These are phyloP conservation scores for Wickerhamiella brachini DNA, from an alignment of 805 yeast species.

Conservation along the genomic window DNA sequence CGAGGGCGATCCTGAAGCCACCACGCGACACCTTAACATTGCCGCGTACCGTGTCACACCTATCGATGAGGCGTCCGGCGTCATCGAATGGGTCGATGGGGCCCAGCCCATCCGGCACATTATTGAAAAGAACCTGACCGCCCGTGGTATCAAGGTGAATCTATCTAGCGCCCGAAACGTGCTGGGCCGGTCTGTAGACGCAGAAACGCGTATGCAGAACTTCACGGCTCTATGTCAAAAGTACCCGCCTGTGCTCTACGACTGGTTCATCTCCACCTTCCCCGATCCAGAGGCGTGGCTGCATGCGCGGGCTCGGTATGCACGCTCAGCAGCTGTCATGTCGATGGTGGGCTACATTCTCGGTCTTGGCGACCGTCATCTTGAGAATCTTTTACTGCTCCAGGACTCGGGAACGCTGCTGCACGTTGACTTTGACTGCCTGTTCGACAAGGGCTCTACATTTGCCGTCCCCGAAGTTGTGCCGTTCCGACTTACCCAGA, in stretches of 20 bases:
- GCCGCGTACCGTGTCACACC: conserved; percentile 83
- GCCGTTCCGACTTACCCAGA: conserved; percentile 83
- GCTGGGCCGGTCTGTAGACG: background rate
- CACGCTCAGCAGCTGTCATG: conserved; percentile 86
- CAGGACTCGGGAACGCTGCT: conserved; percentile 63
- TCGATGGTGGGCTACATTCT: conserved; percentile 89
- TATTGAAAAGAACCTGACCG: conserved; percentile 31
- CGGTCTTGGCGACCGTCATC: conserved; percentile 93
- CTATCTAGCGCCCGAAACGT: conserved; percentile 18
- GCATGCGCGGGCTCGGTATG: conserved; percentile 55
- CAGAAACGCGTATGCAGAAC: conserved; percentile 16
- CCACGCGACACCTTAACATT: conserved; percentile 55
- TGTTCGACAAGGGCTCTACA: conserved; percentile 63
- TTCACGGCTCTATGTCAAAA: conserved; percentile 25
- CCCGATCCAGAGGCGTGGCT: conserved; percentile 89
- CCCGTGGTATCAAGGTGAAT: conserved; percentile 25
- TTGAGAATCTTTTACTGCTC: conserved; percentile 73
- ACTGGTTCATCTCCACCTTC: conserved; percentile 80
- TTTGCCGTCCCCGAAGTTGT: conserved; percentile 80
- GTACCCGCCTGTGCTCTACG: conserved; percentile 44
- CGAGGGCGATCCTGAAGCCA: conserved; percentile 52
- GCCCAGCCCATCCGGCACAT: conserved; percentile 60
- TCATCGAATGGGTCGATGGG: conserved; percentile 79
- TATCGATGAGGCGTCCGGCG: conserved; percentile 70
- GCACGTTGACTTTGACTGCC: conserved; percentile 94